Percentiles rank a stretch among this genome's conserved stretches.
phyloP scores from a whole-genome alignment of 371 early-diverging fungal species.

The Fennellomyces sp. region DNA sequence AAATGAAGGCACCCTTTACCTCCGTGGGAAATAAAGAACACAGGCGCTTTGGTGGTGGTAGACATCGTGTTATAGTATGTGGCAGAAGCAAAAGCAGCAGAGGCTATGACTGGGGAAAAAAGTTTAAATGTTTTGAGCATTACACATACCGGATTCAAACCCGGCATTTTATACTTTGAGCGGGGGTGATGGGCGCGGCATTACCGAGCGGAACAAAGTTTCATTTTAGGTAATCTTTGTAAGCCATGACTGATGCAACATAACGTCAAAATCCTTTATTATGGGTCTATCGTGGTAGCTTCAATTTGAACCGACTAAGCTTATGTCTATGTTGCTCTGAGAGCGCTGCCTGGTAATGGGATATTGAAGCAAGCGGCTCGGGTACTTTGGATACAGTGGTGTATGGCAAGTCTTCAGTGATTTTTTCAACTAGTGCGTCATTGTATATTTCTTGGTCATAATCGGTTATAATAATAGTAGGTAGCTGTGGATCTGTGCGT shows the following conservation, averaged over 20 bases:
- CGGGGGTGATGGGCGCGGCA: background rate
- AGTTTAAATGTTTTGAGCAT: constrained; percentile 7
- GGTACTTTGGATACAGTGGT: background rate
- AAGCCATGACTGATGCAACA: background rate
- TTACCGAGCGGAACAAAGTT: background rate
- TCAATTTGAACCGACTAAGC: background rate
- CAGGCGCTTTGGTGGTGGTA: constrained; percentile 24
- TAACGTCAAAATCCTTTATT: no score
- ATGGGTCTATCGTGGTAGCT: no score
- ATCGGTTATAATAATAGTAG: background rate
- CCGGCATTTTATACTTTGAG: background rate
- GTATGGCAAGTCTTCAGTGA: background rate
- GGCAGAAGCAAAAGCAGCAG: background rate
- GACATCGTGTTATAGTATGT: constrained; percentile 4
- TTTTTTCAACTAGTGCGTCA: background rate
- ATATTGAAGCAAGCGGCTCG: background rate
- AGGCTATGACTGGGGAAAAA: background rate
- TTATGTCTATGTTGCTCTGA: background rate
- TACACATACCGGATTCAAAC: no score
- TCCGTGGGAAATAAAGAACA: constrained; percentile 48
- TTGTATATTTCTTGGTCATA: background rate
- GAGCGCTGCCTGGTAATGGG: background rate
- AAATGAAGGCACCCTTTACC: constrained; percentile 18
- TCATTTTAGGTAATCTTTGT: background rate
- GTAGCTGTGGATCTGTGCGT: background rate